Evolutionary conservation across 202 grass and related monocot genomes (phyloP).

Genomic region (Schoenoplectus tabernaemontani): DNA sequence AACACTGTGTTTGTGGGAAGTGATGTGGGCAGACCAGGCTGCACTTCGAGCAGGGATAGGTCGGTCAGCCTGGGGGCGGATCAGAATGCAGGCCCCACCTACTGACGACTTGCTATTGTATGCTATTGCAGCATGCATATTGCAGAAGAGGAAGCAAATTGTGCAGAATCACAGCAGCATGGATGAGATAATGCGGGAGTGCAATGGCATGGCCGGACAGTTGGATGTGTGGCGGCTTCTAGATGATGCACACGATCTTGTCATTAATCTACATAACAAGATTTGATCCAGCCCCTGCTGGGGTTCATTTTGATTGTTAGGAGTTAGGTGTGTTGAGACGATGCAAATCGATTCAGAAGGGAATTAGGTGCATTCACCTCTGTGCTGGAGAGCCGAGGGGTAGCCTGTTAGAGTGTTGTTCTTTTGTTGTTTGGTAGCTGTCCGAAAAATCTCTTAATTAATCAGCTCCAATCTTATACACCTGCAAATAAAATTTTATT

Average conservation of each 20-base stretch:
- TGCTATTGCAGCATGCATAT: constrained; percentile 85
- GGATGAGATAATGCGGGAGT: constrained; percentile 93
- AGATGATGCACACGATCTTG: constrained; percentile 73
- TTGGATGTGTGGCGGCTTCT: constrained; percentile 94
- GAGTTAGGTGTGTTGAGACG: constrained; percentile 12
- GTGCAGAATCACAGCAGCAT: constrained; percentile 83
- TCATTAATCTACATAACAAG: constrained; percentile 52
- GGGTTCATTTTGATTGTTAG: not conserved
- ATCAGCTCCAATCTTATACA: constrained; percentile 12
- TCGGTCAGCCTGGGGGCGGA: constrained; percentile 53
- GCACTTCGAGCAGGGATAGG: constrained; percentile 59
- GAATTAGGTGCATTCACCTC: constrained; percentile 5
- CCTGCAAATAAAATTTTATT: constrained; percentile 5
- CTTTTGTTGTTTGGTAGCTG: constrained; percentile 13
- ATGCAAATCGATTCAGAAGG: not conserved
- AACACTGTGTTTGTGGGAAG: constrained; percentile 85
- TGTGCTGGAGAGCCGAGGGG: not conserved
- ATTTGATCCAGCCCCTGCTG: constrained; percentile 12
- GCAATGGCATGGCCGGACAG: constrained; percentile 84
- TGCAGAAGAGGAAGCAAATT: constrained; percentile 90
- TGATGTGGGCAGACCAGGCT: constrained; percentile 95
- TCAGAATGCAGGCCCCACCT: constrained; percentile 58
- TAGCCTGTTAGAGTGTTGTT: not conserved
- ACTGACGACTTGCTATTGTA: constrained; percentile 87
- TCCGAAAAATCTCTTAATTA: constrained; percentile 5